A percentile compares a stretch with the other conserved stretches of the same genome.
Conservation (phyloP, 495 filamentous ascomycete genomes). For the Oleoguttula mirabilis region DNA sequence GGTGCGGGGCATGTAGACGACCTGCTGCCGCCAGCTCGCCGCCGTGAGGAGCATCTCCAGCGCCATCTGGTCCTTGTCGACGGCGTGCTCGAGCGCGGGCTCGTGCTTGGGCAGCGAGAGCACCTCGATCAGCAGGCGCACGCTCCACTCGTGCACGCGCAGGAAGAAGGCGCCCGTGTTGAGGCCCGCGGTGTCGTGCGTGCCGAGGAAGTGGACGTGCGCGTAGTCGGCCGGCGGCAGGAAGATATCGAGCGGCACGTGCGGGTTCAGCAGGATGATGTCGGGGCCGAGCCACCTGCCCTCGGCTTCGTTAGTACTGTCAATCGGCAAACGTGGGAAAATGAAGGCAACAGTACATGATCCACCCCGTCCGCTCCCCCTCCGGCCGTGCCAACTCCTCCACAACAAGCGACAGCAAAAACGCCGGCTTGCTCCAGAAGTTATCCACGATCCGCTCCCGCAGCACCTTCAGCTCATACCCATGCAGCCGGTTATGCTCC, state of each 20-base stretch:
- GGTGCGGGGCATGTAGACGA: slow-evolving; percentile 29
- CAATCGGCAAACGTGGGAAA: no score
- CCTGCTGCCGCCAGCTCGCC: slow-evolving; percentile 23
- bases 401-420: slow-evolving; percentile 32
- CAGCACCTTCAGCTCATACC: slow-evolving; percentile 33
- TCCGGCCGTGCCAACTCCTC: slow-evolving; percentile 34
- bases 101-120: slow-evolving; percentile 27
- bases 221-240: slow-evolving; percentile 33
- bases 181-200: slow-evolving; percentile 25
- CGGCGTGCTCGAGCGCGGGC: slow-evolving; percentile 24
- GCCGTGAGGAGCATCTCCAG: slow-evolving; percentile 27
- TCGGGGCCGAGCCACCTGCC: slow-evolving; percentile 36
- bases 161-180: slow-evolving; percentile 19
- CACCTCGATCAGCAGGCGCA: slow-evolving; percentile 29
- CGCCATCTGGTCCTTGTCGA: slow-evolving; percentile 29
- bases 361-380: slow-evolving; percentile 32
- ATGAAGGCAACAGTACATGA: slow-evolving; percentile 28
- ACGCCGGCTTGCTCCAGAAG: slow-evolving; percentile 35
- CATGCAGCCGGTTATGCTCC: slow-evolving; percentile 30
- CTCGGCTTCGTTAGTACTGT: background rate
- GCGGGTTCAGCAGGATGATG: slow-evolving; percentile 33
- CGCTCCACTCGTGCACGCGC: slow-evolving; percentile 29
- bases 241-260: slow-evolving; percentile 35
- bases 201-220: slow-evolving; percentile 32
- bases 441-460: slow-evolving; percentile 28